Evolutionary conservation across 1,284 basidiomycete genomes (phyloP).

Genomic region (Entoloma clypeatum): DNA sequence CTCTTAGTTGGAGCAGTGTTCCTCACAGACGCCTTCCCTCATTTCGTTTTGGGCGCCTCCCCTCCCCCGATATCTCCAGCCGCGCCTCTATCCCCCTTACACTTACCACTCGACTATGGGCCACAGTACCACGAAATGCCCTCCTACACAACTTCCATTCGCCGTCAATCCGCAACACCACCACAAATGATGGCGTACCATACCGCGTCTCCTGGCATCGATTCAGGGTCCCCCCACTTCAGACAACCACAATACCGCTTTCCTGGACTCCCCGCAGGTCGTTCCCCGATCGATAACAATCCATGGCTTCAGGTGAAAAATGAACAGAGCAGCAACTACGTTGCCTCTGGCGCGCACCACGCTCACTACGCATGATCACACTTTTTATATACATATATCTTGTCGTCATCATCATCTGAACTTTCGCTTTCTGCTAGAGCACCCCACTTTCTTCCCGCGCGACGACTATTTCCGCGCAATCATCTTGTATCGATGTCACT

Average conservation of each 20-base stretch:
- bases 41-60: conserved; percentile 39
- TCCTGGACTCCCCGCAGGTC: conserved; percentile 27
- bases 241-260: conserved; percentile 33
- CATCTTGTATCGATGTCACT: conserved; percentile 9
- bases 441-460: not conserved
- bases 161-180: conserved; percentile 32
- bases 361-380: conserved; percentile 27
- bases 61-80: too few relatives aligned
- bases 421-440: too few relatives aligned
- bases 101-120: conserved; percentile 27
- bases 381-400: too few relatives aligned
- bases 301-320: conserved; percentile 29
- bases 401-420: too few relatives aligned
- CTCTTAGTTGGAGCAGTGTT: conserved; percentile 59
- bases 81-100: conserved; percentile 26
- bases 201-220: conserved; percentile 31
- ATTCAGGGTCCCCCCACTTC: conserved; percentile 22
- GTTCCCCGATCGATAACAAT: conserved; percentile 17
- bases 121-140: conserved; percentile 27
- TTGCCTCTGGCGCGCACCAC: conserved; percentile 21
- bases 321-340: conserved; percentile 26
- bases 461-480: conserved; percentile 5
- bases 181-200: conserved; percentile 26
- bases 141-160: conserved; percentile 29
- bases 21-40: conserved; percentile 47